Evolutionary conservation across 495 filamentous ascomycete genomes (phyloP).

Genomic region (Venustampulla echinocandica): DNA sequence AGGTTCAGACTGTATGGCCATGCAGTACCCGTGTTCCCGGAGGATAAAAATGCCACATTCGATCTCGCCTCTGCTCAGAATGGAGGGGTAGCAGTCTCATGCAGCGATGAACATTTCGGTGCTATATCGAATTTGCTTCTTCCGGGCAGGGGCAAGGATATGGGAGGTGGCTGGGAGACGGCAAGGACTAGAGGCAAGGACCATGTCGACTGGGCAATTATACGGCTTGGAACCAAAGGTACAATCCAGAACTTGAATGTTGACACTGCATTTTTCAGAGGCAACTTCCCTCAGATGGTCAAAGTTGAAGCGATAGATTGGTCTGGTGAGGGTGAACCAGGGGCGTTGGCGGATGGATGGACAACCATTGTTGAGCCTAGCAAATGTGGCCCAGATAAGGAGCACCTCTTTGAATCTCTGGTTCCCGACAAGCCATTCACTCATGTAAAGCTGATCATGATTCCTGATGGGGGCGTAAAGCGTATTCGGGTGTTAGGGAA

Average conservation of each 20-base stretch:
- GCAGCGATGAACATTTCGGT: constrained; percentile 83
- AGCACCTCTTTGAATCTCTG: constrained; percentile 59
- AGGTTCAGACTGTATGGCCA: constrained; percentile 74
- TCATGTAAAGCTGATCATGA: constrained; percentile 81
- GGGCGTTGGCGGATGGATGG: constrained; percentile 59
- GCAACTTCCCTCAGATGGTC: constrained; percentile 78
- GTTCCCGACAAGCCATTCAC: constrained; percentile 53
- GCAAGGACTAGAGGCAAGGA: constrained; percentile 63
- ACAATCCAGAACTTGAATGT: constrained; percentile 64
- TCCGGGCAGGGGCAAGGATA: constrained; percentile 78
- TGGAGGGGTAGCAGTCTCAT: constrained; percentile 66
- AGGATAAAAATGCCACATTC: constrained; percentile 52
- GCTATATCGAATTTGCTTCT: constrained; percentile 74
- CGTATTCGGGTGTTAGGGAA: constrained; percentile 72
- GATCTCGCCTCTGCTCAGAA: constrained; percentile 78
- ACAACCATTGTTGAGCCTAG: constrained; percentile 54
- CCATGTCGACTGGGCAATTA: constrained; percentile 81
- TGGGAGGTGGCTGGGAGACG: constrained; percentile 96
- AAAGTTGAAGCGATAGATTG: constrained; percentile 58
- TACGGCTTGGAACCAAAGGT: constrained; percentile 65
- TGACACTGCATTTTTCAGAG: constrained; percentile 84
- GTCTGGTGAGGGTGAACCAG: constrained; percentile 44
- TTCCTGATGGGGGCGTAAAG: constrained; percentile 90
- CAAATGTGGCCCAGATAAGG: constrained; percentile 69
- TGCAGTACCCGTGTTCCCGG: constrained; percentile 63